Percentiles rank a stretch among this genome's conserved stretches.
These are phyloP conservation scores for Sarocladium brachiariae DNA, from an alignment of 2,329 filamentous ascomycete species.

Conservation along the genomic window DNA sequence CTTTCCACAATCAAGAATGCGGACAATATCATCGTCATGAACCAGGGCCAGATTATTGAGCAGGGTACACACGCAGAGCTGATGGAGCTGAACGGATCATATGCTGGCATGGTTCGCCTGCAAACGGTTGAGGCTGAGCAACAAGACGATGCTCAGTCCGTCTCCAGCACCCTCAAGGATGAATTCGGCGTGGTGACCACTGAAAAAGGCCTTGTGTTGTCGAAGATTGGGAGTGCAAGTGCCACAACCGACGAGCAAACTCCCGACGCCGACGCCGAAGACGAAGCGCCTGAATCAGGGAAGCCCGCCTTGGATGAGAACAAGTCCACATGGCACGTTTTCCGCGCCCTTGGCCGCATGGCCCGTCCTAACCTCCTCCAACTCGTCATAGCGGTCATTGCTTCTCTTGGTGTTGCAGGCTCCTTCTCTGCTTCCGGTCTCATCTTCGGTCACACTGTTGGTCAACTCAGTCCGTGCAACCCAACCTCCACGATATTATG, in stretches of 20 bases:
- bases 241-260: neutral
- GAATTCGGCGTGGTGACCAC: neutral
- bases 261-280: constrained; percentile 31
- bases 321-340: constrained; percentile 44
- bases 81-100: constrained; percentile 42
- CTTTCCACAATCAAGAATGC: constrained; percentile 56
- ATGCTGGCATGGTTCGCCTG: constrained; percentile 43
- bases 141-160: neutral
- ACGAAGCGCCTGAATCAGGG: constrained; percentile 22
- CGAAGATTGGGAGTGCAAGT: neutral
- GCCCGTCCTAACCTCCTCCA: constrained; percentile 81
- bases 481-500: constrained; percentile 12
- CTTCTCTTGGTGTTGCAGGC: constrained; percentile 16
- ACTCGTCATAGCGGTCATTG: constrained; percentile 49
- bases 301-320: constrained; percentile 15
- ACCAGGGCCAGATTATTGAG: constrained; percentile 53
- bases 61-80: constrained; percentile 57
- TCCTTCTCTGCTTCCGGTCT: constrained; percentile 25
- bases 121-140: constrained; percentile 24
- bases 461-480: constrained; percentile 22
- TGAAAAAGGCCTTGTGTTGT: constrained; percentile 1
- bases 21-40: constrained; percentile 61
- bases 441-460: constrained; percentile 23
- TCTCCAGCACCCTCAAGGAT: constrained; percentile 1
- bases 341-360: constrained; percentile 61